phyloP scores from a whole-genome alignment of 1,284 basidiomycete species.

The Coriolopsis trogii region DNA sequence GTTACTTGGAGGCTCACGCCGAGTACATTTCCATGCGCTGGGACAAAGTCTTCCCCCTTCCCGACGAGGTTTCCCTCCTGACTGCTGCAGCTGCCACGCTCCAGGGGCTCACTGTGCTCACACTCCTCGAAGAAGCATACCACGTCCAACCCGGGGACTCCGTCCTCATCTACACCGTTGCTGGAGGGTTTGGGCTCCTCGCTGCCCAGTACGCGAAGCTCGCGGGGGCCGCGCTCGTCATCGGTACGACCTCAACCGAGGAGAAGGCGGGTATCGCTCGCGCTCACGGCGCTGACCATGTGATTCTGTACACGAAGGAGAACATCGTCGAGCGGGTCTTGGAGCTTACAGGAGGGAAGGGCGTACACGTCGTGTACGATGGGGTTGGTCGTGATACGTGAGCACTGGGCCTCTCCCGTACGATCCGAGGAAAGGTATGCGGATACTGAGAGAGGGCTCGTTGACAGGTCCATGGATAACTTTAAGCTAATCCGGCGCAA shows the following conservation, averaged over 20 bases:
- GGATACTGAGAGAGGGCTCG: not conserved
- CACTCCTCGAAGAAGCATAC: conserved; percentile 80
- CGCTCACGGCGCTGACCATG: conserved; percentile 82
- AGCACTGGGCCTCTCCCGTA: conserved; percentile 37
- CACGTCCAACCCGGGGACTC: conserved; percentile 75
- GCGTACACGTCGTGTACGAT: conserved; percentile 88
- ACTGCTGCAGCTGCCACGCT: conserved; percentile 64
- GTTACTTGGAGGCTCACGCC: conserved; percentile 34
- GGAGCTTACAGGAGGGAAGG: conserved; percentile 80
- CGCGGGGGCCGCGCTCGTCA: conserved; percentile 86
- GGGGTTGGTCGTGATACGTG: conserved; percentile 93
- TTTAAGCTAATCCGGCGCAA: conserved; percentile 45
- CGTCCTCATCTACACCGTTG: conserved; percentile 87
- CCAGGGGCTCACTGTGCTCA: conserved; percentile 18
- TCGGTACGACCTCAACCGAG: conserved; percentile 89
- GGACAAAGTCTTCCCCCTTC: conserved; percentile 55
- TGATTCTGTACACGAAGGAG: conserved; percentile 80
- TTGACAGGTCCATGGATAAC: conserved; percentile 72
- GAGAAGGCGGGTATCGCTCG: conserved; percentile 86
- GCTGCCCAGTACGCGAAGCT: conserved; percentile 64
- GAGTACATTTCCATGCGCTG: conserved; percentile 30
- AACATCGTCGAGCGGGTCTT: conserved; percentile 71
- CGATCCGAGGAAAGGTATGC: not conserved
- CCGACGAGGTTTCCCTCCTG: conserved; percentile 57
- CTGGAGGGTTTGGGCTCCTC: conserved; percentile 76